A percentile compares a stretch with the other conserved stretches of the same genome.
Evolutionary conservation across 2,329 filamentous ascomycete species (phyloP).

Genomic region (Sporothrix luriei): DNA sequence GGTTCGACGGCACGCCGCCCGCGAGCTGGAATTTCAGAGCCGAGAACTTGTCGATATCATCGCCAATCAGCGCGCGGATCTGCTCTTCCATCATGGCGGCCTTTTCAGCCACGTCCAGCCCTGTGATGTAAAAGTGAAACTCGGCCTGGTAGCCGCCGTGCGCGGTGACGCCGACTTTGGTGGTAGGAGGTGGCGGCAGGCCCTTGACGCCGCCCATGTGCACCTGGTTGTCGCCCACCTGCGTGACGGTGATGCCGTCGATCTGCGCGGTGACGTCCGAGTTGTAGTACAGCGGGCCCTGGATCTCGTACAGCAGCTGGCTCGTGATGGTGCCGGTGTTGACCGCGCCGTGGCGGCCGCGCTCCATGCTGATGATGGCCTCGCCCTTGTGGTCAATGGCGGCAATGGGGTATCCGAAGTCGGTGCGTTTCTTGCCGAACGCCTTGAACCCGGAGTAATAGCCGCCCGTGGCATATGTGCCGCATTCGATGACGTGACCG

Average conservation of each 20-base stretch:
- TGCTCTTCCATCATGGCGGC: slow-evolving; percentile 36
- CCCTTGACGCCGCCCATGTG: slow-evolving; percentile 43
- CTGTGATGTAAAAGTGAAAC: slow-evolving; percentile 37
- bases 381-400: slow-evolving; percentile 51
- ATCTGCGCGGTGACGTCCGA: slow-evolving; percentile 43
- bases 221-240: slow-evolving; percentile 44
- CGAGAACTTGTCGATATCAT: slow-evolving; percentile 39
- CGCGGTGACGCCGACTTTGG: slow-evolving; percentile 38
- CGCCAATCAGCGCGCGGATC: slow-evolving; percentile 32
- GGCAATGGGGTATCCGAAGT: slow-evolving; percentile 53
- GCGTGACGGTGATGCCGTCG: slow-evolving; percentile 49
- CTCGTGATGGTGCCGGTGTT: slow-evolving; percentile 35
- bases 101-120: slow-evolving; percentile 37
- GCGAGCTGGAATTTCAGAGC: slow-evolving; percentile 38
- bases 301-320: slow-evolving; percentile 47
- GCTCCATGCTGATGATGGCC: slow-evolving; percentile 39
- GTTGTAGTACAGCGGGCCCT: slow-evolving; percentile 45
- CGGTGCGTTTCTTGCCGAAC: slow-evolving; percentile 47
- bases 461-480: slow-evolving; percentile 50
- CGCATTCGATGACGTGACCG: slow-evolving; percentile 51
- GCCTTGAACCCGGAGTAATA: slow-evolving; percentile 53
- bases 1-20: slow-evolving; percentile 39
- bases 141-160: slow-evolving; percentile 38
- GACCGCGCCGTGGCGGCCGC: slow-evolving; percentile 36
- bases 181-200: slow-evolving; percentile 42